Evolutionary conservation across 768 basidiomycete genomes (phyloP), one percentile per base, ranked within the genome.

Genomic region (Flagelloscypha sp.): DNA sequence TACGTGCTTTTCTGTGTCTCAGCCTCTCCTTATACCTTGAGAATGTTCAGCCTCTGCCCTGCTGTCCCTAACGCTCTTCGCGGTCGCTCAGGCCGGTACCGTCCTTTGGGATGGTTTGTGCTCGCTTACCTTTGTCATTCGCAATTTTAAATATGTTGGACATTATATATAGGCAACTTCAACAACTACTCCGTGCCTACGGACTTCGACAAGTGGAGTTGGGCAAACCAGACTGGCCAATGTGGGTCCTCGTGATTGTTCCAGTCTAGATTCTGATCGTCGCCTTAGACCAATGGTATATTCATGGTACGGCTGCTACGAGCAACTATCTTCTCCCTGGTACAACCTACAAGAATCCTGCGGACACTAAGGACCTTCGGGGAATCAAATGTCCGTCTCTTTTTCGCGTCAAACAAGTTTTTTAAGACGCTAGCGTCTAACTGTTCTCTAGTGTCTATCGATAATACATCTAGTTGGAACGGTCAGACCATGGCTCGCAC

Each of bases 131-230:
- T 41, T 24, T 22, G 45, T 8, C 27, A 58, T 60, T 56, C 35
- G 54, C 36, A 39, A 47, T 40, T 46, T 58, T 41, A 44, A 52
- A 40, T 60, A 51, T 46, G 46, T 44, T 47, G 34, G 55, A 10
- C 42, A 70, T 48, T 61, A 56, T 47, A 48, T 56, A 27, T 52
- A 27, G 74, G 76, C 12, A 68, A 55, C 24, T 76, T 79, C 50
- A 68, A 74, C 49, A 35, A 58, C 5, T 76, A 62, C 46, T 35
- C 54, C 24, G 68, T 59, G 2, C 57, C 56, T 3, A 48, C 68
- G 3, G 65, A 62, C 37, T 79, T 79, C 38, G 74, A 77, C 43
- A 59, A 63, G 33, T 77, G 73, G 74, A 70, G 70, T 19, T 76
- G 70, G 70, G 54, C 69, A 6, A 67, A 62, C 52, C 55, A 71